phyloP scores from a whole-genome alignment of 2,329 filamentous ascomycete species.

The Cyclaneusma minus region DNA sequence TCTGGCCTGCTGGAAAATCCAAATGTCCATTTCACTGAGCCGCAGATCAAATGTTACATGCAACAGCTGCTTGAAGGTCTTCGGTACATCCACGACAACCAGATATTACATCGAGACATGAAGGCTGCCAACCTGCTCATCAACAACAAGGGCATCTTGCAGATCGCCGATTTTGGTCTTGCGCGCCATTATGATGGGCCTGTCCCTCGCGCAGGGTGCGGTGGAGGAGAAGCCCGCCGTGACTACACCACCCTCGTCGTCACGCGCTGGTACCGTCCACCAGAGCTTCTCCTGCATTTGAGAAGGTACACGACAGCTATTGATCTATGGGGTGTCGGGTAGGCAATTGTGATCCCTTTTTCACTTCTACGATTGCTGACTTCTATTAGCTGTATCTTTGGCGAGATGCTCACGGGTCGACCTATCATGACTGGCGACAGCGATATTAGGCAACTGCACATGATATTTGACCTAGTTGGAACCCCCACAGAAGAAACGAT shows the following conservation, averaged over 20 bases:
- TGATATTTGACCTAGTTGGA: conserved; percentile 88
- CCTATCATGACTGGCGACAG: conserved; percentile 85
- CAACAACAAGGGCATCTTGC: conserved; percentile 81
- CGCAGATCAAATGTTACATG: conserved; percentile 97
- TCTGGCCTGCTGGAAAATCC: conserved; percentile 93
- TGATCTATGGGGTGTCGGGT: conserved; percentile 97
- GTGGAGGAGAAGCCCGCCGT: conserved; percentile 69
- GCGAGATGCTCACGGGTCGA: conserved; percentile 89
- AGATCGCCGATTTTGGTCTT: conserved; percentile 94
- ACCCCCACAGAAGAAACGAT: conserved; percentile 80
- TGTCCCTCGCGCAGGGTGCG: conserved; percentile 58
- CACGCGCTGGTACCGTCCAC: conserved; percentile 91
- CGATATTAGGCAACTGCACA: conserved; percentile 75
- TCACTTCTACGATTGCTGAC: conserved; percentile 12
- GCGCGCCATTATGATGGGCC: conserved; percentile 84
- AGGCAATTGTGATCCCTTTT: conserved; percentile 20
- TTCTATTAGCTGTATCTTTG: conserved; percentile 69
- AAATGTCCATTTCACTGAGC: conserved; percentile 68
- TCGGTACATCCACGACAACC: conserved; percentile 74
- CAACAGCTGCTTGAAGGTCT: conserved; percentile 82
- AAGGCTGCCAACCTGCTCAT: conserved; percentile 97
- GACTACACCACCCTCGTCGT: conserved; percentile 97
- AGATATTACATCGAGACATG: conserved; percentile 94
- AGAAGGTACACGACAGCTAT: conserved; percentile 93
- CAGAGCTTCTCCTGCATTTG: conserved; percentile 77